Evolutionary conservation across 1,139 yeast species (phyloP).

Genomic region (Wickerhamiella pararugosa): DNA sequence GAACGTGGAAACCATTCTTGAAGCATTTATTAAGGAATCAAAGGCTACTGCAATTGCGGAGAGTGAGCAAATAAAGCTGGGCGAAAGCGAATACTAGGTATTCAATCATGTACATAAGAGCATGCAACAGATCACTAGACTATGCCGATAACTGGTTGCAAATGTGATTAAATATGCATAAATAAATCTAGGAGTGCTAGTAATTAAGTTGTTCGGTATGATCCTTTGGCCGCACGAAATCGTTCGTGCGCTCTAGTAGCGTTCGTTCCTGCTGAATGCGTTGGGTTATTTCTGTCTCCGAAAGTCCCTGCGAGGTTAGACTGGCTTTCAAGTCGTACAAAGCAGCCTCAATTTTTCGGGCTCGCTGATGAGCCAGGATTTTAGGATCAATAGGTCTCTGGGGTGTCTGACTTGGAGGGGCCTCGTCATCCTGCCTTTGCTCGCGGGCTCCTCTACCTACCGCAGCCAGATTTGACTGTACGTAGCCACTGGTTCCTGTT

Average conservation of each 20-base stretch:
- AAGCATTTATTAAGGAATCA: constrained; percentile 10
- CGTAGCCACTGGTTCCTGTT: constrained; percentile 56
- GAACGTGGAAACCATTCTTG: constrained; percentile 12
- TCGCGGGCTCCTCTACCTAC: constrained; percentile 19
- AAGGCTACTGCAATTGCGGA: constrained; percentile 12
- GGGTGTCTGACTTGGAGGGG: neutral
- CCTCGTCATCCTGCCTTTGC: neutral
- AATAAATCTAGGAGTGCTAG: no score
- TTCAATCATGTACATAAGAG: no score
- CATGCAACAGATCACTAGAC: no score
- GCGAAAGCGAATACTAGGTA: neutral
- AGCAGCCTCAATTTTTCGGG: constrained; percentile 37
- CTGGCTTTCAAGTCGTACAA: constrained; percentile 42
- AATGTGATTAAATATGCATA: no score
- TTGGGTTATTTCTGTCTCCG: constrained; percentile 19
- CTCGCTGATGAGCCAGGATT: constrained; percentile 33
- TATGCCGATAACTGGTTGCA: no score
- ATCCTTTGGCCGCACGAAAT: no score
- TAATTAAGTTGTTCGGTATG: no score
- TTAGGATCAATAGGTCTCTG: constrained; percentile 22
- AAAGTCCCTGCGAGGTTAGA: constrained; percentile 36
- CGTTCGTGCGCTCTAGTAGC: no score
- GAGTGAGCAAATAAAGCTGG: constrained; percentile 9
- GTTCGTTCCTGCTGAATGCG: no score
- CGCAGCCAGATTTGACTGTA: constrained; percentile 36